Evolutionary conservation across 768 basidiomycete genomes (phyloP), one percentile per base, ranked within the genome.

Genomic region (Galerina sulciceps): DNA sequence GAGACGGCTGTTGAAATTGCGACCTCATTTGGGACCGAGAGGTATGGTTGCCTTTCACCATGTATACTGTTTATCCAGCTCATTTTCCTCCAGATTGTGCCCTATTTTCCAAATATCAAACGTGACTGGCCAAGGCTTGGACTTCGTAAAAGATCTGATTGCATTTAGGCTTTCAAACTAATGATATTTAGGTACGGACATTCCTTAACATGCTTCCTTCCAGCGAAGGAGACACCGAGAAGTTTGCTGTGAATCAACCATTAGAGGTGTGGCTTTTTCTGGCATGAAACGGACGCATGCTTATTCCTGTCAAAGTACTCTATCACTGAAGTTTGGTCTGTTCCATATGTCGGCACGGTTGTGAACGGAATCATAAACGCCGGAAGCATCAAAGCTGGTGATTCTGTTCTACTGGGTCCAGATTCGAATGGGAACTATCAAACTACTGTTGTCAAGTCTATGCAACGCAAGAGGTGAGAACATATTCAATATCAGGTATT

Each of bases 21-120:
- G 0, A 83, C 85, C 44, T 78, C 81, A 1, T 95, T 94, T 67
- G 88, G 87, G 15, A 81, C 84, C 56, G 90, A 93, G 69, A 81
- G 81, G 93, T 91, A 44, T 65, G 37, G 11, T 49, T 31, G 37
- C n/a, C 4, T 46, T 42, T 54, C 35, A 15, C 4, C 20, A 14
- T 6, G 1, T 23, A n/a, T 17, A 15, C 10, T 20, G 5, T 11
- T 20, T 10, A 9, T 3, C 23, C 4, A 23, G 36, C 49, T 23
- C 22, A 11, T 40, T 38, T 59, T n/a, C 45, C 42, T 43, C n/a
- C 48, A 95, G 93, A 69, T 70, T 96, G 68, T 95, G 93, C 67
- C 95, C 95, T 0, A 88, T 96, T 58, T 96, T 96, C 75, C 89
- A 90, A 69, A 78, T 96, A 18, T 97, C 95, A 3, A 99, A 98